A percentile compares a stretch with the other conserved stretches of the same genome.
phyloP scores from a whole-genome alignment of 1,284 basidiomycete genomes.

The Heliocybe sulcata region DNA sequence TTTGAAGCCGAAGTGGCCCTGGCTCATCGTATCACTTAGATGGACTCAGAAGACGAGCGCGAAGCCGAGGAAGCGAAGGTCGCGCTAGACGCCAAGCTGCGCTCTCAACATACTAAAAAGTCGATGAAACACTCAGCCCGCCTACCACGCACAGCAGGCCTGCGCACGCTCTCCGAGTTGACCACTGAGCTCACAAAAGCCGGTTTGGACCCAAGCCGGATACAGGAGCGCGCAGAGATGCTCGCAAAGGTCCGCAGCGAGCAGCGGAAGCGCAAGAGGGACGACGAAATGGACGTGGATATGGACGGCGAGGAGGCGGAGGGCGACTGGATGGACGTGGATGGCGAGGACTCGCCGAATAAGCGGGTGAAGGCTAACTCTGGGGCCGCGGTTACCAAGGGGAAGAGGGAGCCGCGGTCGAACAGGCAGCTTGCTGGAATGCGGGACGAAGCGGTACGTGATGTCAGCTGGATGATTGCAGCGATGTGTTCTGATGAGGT shows the following conservation, averaged over 20 bases:
- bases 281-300: constrained; percentile 41
- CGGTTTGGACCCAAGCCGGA: constrained; percentile 83
- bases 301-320: constrained; percentile 36
- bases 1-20: constrained; percentile 2
- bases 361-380: constrained; percentile 60
- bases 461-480: constrained; percentile 3
- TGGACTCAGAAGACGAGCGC: constrained; percentile 90
- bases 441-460: constrained; percentile 59
- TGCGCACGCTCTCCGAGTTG: constrained; percentile 86
- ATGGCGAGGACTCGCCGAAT: constrained; percentile 38
- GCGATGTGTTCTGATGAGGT: neutral
- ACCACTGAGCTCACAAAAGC: constrained; percentile 76
- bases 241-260: constrained; percentile 74
- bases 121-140: constrained; percentile 80
- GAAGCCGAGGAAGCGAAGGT: constrained; percentile 65
- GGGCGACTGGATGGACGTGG: constrained; percentile 49
- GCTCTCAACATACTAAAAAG: constrained; percentile 80
- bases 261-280: constrained; percentile 61
- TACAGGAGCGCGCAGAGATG: constrained; percentile 83
- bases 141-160: constrained; percentile 81
- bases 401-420: constrained; percentile 53
- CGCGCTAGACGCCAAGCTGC: constrained; percentile 68
- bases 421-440: constrained; percentile 79
- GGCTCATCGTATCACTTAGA: constrained; percentile 31
- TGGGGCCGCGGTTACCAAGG: constrained; percentile 43